phyloP scores from a whole-genome alignment of 306 rosid species.

The Cucurbita moschata region DNA sequence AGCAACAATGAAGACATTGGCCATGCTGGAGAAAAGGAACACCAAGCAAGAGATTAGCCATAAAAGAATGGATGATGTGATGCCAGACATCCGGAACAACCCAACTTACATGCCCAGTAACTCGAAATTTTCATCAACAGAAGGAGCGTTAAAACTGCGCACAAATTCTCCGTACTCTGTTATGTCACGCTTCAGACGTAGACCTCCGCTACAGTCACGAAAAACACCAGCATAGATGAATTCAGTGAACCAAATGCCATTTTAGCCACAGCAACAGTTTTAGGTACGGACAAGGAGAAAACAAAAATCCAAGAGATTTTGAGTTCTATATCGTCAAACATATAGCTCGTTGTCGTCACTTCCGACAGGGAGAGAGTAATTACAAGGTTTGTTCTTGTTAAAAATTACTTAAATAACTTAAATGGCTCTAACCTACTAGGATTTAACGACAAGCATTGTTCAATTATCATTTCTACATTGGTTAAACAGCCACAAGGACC shows the following conservation, averaged over 20 bases:
- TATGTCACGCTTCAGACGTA: conserved; percentile 96
- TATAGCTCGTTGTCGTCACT: background rate
- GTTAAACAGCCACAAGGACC: too few species aligned
- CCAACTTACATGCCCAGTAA: conserved; percentile 85
- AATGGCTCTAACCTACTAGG: too few species aligned
- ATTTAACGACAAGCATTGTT: too few species aligned
- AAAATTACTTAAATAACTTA: too few species aligned
- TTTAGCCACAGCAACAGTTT: background rate
- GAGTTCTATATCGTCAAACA: background rate
- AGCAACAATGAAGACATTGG: conserved; percentile 97
- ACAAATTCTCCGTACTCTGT: conserved; percentile 97
- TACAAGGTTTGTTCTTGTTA: background rate
- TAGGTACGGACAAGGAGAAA: background rate
- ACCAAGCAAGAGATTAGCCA: conserved; percentile 11
- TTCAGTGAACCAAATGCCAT: background rate
- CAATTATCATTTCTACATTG: too few species aligned
- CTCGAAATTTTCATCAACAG: conserved; percentile 89
- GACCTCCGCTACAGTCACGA: conserved; percentile 57
- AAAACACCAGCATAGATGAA: conserved; percentile 4
- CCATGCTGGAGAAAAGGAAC: conserved; percentile 46
- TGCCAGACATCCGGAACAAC: conserved; percentile 1
- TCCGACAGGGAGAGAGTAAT: background rate
- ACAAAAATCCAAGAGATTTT: background rate
- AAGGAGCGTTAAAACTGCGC: conserved; percentile 80
- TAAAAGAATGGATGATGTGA: background rate